Percentiles rank a stretch among this genome's conserved stretches.
phyloP scores from a whole-genome alignment of 1,139 yeast genomes.

The Suhomyces taliae region DNA sequence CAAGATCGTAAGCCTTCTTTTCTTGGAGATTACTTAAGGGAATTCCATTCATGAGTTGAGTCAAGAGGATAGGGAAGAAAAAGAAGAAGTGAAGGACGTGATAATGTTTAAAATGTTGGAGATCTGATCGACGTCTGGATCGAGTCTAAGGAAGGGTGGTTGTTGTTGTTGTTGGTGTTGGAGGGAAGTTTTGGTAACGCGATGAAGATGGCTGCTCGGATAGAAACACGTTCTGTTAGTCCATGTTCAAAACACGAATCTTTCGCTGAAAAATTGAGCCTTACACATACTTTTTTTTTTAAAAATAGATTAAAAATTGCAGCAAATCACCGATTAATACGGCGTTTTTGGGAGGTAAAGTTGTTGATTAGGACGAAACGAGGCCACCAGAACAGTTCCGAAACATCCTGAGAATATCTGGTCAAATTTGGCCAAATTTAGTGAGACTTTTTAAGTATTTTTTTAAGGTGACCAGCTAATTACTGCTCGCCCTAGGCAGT shows the following conservation, averaged over 20 bases:
- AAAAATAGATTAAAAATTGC: background rate
- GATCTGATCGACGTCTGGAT: too few species aligned
- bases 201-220: background rate
- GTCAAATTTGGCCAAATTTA: too few species aligned
- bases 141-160: too few species aligned
- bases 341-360: background rate
- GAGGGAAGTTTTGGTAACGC: background rate
- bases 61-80: background rate
- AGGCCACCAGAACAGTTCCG: too few species aligned
- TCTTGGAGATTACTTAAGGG: slow-evolving; percentile 8
- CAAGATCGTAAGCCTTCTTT: slow-evolving; percentile 12
- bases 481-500: too few species aligned
- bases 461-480: too few species aligned
- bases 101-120: background rate
- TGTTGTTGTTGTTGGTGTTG: too few species aligned
- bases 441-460: too few species aligned
- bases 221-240: background rate
- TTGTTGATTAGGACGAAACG: too few species aligned
- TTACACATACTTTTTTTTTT: background rate
- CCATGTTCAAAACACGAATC: background rate
- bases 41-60: slow-evolving; percentile 1
- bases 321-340: background rate
- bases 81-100: background rate
- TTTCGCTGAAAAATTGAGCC: background rate
- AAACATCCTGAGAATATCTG: too few species aligned